A percentile compares a stretch with the other conserved stretches of the same genome.
Evolutionary conservation across 2,329 filamentous ascomycete species (phyloP).

Genomic region (Saccharata proteae): DNA sequence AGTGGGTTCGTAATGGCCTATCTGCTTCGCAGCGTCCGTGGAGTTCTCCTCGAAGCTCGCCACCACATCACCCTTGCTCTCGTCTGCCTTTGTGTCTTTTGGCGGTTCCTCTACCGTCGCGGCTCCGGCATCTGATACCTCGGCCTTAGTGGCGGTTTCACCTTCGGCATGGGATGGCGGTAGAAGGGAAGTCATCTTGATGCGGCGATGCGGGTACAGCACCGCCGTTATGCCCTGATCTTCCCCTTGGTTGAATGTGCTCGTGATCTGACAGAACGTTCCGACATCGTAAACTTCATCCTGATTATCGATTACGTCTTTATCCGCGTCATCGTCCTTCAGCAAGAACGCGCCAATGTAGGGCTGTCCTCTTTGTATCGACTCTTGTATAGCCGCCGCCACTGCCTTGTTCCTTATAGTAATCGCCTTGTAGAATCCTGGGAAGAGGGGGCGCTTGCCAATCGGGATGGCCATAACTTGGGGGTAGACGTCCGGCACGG

Average conservation of each 20-base stretch:
- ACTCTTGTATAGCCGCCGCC: slow-evolving; percentile 82
- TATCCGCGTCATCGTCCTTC: slow-evolving; percentile 89
- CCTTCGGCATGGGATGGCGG: slow-evolving; percentile 43
- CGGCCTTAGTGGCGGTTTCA: slow-evolving; percentile 37
- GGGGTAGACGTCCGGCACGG: slow-evolving; percentile 88
- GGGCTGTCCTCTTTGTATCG: slow-evolving; percentile 92
- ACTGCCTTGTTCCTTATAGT: slow-evolving; percentile 92
- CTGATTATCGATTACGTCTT: slow-evolving; percentile 80
- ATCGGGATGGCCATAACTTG: slow-evolving; percentile 97
- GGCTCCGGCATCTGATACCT: slow-evolving; percentile 17
- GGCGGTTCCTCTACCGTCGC: slow-evolving; percentile 30
- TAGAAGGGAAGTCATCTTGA: slow-evolving; percentile 75
- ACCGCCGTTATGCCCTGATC: slow-evolving; percentile 81
- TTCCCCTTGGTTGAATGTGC: slow-evolving; percentile 81
- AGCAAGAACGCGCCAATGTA: slow-evolving; percentile 96
- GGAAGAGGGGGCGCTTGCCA: slow-evolving; percentile 83
- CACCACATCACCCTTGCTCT: slow-evolving; percentile 86
- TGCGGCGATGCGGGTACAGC: slow-evolving; percentile 88
- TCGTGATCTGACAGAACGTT: slow-evolving; percentile 96
- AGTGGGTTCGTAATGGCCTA: slow-evolving; percentile 59
- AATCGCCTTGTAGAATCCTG: slow-evolving; percentile 97
- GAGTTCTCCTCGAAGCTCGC: slow-evolving; percentile 87
- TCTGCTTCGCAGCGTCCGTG: slow-evolving; percentile 44
- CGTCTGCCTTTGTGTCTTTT: slow-evolving; percentile 42
- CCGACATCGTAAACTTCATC: slow-evolving; percentile 93